Base-by-base conservation (phyloP, 2,329 filamentous ascomycete species). In the Cryphonectria parasitica region DNA sequence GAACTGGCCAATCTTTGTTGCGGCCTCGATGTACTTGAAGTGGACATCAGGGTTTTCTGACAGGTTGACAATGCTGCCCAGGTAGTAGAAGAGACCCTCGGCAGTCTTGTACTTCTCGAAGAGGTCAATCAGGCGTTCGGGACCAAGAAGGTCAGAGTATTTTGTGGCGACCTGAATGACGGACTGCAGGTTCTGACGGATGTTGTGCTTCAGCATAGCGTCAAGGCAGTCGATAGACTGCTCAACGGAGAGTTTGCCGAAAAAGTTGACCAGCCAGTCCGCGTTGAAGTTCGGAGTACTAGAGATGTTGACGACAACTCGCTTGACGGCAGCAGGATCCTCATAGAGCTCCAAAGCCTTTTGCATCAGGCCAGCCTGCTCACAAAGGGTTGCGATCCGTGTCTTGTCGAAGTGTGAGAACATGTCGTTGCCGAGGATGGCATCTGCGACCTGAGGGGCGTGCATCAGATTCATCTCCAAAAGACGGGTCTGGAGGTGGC, bases 11-110 rank as follows among this genome's bases (percentile, higher is more conserved):
- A 97, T 97, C 78, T 91, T 92, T 34, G 95, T 97, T 43, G 97
- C 96, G 69, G 96, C 94, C 83, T 99, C 95, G 71, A 99, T 97
- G 82, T 99, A 99, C 87, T 99, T 99, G 90, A 98, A 99, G 79
- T 96, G 92, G 41, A 99, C 96, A 79, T 99, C 96, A 31, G 92
- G 88, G 77, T 98, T 96, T 80, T 98, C 94, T 70, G 93, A 97
- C 64, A 99, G 86, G 80, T 99, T 99, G 82, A 99, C 95, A 76
- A 99, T 97, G 80, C 95, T 97, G 73, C 96, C 96, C 22, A 99
- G 90, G 83, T 98, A 99, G 85, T 97, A 98, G 88, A 96, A 99
- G 5, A 99, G 90, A 80, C 96, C 96, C 82, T 99, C 96, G 3
- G 94, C 91, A 49, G 96, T 98, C 82, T 96, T 95, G 85, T 98